Conservation (phyloP, 75 land plant species). For the Pseudotsuga menziesii region DNA sequence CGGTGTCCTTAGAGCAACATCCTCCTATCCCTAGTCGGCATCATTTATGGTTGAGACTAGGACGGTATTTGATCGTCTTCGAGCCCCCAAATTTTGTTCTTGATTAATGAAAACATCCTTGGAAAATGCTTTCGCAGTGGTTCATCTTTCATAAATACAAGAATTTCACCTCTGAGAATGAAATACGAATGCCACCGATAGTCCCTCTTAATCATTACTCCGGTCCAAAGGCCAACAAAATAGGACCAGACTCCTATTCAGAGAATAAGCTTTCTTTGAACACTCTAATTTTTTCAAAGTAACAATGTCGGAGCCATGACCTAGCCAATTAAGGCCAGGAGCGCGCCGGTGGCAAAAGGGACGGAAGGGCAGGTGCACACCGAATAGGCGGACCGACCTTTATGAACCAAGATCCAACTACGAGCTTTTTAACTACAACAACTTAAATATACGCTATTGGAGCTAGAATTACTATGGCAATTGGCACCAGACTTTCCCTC, state of each 20-base stretch:
- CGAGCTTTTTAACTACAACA: conserved; percentile 44
- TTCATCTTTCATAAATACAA: too few species aligned
- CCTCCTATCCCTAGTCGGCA: neutral
- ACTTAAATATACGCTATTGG: conserved; percentile 50
- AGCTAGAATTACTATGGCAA: conserved; percentile 36
- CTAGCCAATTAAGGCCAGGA: conserved; percentile 22
- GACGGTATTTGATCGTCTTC: neutral
- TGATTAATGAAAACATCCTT: too few species aligned
- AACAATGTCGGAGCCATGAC: conserved; percentile 15
- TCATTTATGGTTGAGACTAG: neutral
- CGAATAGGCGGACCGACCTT: conserved; percentile 11
- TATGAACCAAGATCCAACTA: conserved; percentile 38
- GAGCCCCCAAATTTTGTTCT: too few species aligned
- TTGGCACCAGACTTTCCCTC: conserved; percentile 48
- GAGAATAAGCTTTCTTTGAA: too few species aligned
- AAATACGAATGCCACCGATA: too few species aligned
- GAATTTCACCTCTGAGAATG: too few species aligned
- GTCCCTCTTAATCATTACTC: too few species aligned
- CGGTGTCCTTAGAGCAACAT: neutral
- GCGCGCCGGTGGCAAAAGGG: conserved; percentile 31
- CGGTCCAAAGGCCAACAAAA: too few species aligned
- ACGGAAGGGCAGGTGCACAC: conserved; percentile 22
- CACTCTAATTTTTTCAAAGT: too few species aligned
- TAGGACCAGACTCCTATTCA: too few species aligned
- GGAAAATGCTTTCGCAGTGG: too few species aligned